A percentile compares a stretch with the other conserved stretches of the same genome.
Conservation (phyloP, 306 rosid species). For the Erythrophleum fordii region DNA sequence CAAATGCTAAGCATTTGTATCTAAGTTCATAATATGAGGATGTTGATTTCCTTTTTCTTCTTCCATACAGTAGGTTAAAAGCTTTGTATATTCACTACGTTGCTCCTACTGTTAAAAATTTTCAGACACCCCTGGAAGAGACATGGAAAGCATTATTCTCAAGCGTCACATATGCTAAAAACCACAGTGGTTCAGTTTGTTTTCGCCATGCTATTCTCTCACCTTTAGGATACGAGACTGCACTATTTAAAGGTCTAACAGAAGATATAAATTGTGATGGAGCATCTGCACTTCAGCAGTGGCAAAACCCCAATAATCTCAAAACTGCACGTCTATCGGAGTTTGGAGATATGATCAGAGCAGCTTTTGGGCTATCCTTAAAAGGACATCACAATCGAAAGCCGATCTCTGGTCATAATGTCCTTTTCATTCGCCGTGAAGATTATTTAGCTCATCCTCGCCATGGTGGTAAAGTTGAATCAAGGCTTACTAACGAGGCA, state of each 20-base stretch:
- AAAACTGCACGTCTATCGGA: conserved; percentile 90
- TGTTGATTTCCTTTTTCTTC: background rate
- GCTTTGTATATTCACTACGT: conserved; percentile 25
- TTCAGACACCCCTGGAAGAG: conserved; percentile 88
- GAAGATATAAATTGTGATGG: conserved; percentile 72
- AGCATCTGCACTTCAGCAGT: conserved; percentile 67
- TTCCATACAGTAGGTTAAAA: background rate
- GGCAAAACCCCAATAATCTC: conserved; percentile 69
- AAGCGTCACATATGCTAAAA: conserved; percentile 80
- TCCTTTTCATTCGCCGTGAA: conserved; percentile 93
- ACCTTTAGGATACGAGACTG: conserved; percentile 91
- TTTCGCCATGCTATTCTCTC: conserved; percentile 86
- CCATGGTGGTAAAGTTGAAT: conserved; percentile 83
- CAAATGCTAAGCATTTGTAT: too few species aligned
- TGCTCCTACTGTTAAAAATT: conserved; percentile 23
- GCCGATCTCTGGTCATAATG: conserved; percentile 55
- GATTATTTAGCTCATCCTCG: conserved; percentile 98
- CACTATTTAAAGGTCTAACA: conserved; percentile 77
- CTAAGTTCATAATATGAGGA: too few species aligned
- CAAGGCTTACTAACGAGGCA: conserved; percentile 81
- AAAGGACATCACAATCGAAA: conserved; percentile 49
- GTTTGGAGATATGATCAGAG: conserved; percentile 92
- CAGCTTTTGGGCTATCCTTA: conserved; percentile 73
- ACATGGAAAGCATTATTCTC: conserved; percentile 92
- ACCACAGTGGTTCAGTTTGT: conserved; percentile 81